Evolutionary conservation across 176 grass and related monocot genomes (phyloP).

Genomic region (Miscanthus lutarioriparius): DNA sequence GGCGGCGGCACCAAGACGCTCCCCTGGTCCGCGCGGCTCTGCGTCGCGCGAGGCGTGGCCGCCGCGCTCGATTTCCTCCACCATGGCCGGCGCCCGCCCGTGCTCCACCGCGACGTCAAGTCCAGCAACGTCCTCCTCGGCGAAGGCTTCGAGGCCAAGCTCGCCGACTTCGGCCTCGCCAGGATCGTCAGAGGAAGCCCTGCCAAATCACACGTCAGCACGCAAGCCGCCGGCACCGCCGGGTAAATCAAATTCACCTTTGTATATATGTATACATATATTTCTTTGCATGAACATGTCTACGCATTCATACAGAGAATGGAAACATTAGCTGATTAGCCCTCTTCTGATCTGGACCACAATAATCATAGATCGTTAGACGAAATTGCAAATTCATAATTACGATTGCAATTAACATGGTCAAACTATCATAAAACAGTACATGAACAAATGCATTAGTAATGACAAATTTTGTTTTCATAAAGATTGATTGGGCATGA

Average conservation of each 20-base stretch:
- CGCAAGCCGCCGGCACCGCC: conserved; percentile 70
- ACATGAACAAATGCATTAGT: not conserved
- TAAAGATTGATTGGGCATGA: not conserved
- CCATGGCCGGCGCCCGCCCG: conserved; percentile 55
- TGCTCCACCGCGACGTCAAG: conserved; percentile 90
- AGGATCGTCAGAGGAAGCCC: conserved; percentile 47
- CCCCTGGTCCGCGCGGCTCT: conserved; percentile 50
- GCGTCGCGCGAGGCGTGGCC: conserved; percentile 53
- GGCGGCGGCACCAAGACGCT: conserved; percentile 17
- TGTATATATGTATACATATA: not conserved
- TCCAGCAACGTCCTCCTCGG: conserved; percentile 84
- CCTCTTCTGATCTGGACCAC: too few species aligned
- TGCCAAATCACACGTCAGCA: conserved; percentile 64
- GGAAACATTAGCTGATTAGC: too few species aligned
- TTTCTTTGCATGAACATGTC: not conserved
- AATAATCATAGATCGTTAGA: not conserved
- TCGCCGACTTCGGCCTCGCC: conserved; percentile 83
- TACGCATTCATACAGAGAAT: too few species aligned
- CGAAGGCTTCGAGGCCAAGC: conserved; percentile 61
- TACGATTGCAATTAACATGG: not conserved
- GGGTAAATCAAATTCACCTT: conserved; percentile 40
- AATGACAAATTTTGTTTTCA: not conserved
- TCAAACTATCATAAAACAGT: too few species aligned
- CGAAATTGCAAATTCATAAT: not conserved
- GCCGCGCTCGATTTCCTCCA: conserved; percentile 79